Evolutionary conservation across 371 early-diverging fungal species (phyloP).

Genomic region (Lichtheimia corymbifera): DNA sequence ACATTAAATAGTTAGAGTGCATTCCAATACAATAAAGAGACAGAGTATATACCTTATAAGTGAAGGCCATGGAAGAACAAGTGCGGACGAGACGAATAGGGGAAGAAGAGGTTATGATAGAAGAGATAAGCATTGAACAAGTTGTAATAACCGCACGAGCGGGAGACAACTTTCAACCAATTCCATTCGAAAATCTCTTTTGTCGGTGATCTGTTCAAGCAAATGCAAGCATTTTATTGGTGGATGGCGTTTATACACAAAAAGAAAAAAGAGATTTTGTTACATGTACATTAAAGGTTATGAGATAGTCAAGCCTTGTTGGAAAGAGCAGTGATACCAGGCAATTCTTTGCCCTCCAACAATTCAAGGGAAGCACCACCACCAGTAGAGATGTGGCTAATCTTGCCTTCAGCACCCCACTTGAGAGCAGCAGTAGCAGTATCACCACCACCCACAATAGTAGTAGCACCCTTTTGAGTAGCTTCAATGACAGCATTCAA

Average conservation of each 20-base stretch:
- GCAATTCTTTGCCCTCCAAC: conserved; percentile 89
- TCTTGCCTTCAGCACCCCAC: conserved; percentile 81
- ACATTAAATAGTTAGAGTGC: conserved; percentile 36
- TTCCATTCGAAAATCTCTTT: too few species aligned
- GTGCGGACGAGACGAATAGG: neutral
- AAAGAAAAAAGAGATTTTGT: too few species aligned
- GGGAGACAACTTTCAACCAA: too few species aligned
- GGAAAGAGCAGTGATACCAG: conserved; percentile 91
- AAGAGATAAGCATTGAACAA: too few species aligned
- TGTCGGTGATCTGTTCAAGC: too few species aligned
- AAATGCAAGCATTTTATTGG: too few species aligned
- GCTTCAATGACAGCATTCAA: conserved; percentile 87
- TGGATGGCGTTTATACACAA: too few species aligned
- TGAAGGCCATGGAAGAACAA: conserved; percentile 15
- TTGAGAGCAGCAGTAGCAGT: conserved; percentile 97
- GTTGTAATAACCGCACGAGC: too few species aligned
- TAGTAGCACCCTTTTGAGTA: conserved; percentile 73
- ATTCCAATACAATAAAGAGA: neutral
- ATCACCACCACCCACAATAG: conserved; percentile 92
- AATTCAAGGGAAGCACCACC: conserved; percentile 98
- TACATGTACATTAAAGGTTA: neutral
- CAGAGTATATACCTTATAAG: conserved; percentile 8
- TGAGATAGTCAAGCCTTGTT: conserved; percentile 32
- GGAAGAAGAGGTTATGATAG: neutral
- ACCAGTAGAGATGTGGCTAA: conserved; percentile 97